Evolutionary conservation across 2,329 filamentous ascomycete species (phyloP), one percentile per base, ranked within the genome.

Genomic region (Pestalotiopsis sp.): DNA sequence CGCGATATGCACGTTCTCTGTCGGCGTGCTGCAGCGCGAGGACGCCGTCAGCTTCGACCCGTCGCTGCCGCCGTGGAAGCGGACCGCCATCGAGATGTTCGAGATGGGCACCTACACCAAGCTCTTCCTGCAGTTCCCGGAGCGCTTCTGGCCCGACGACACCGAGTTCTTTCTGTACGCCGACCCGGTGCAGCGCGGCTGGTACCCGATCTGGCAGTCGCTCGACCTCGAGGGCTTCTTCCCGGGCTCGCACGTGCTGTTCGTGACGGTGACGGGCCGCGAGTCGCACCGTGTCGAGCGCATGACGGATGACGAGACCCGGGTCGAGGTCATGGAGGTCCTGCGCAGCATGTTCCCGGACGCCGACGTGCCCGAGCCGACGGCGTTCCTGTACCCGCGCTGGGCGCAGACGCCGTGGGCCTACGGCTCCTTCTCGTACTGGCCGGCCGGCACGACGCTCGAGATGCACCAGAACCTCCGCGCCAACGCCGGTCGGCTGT

Each of bases 51-150:
- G 78, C 0, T 93, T 92, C 75, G 75, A 81, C 12, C 91, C 91
- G 0, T 72, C 79, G 4, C 80, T 93, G 0, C 91, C 91, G 0
- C 77, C 77, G 2, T 92, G 90, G 91, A 93, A 93, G 77, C 81
- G 85, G 14, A 84, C 83, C 2, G 87, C 89, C 0, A 91, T 93
- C 65, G 84, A 87, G 3, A 88, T 86, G 49, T 92, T 92, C 76
- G 82, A 84, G 70, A 92, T 93, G 87, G 91, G 88, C 6, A 92
- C 90, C 0, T 93, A 92, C 79, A 93, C 90, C 65, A 93, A 93
- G 76, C 87, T 93, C 70, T 93, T 93, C 79, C 80, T 91, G 69
- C 90, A 92, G 70, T 93, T 92, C 78, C 83, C 89, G 69, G 82
- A 89, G 67, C 86, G 88, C 0, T 93, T 93, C 78, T 93, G 91